phyloP scores from a whole-genome alignment of 352 stramenopile genomes.

The Globisporangium spinosum region DNA sequence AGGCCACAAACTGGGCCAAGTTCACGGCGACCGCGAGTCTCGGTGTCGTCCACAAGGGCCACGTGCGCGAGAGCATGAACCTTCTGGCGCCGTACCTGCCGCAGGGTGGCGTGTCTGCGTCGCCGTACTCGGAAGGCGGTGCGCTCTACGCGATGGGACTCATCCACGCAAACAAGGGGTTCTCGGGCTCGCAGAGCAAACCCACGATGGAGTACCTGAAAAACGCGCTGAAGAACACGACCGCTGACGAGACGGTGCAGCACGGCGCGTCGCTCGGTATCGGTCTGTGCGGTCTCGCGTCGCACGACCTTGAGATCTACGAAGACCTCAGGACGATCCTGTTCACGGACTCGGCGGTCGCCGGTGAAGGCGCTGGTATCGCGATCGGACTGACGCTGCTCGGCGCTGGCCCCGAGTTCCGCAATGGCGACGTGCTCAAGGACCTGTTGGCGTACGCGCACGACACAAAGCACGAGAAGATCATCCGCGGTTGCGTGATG shows the following conservation, averaged over 20 bases:
- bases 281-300: slow-evolving; percentile 94
- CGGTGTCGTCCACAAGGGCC: slow-evolving; percentile 97
- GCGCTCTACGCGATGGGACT: slow-evolving; percentile 97
- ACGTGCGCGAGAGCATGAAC: slow-evolving; percentile 97
- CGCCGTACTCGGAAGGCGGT: slow-evolving; percentile 96
- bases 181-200: slow-evolving; percentile 78
- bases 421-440: slow-evolving; percentile 81
- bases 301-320: slow-evolving; percentile 93
- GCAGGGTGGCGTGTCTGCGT: slow-evolving; percentile 78
- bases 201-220: slow-evolving; percentile 85
- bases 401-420: slow-evolving; percentile 89
- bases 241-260: slow-evolving; percentile 95
- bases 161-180: slow-evolving; percentile 96
- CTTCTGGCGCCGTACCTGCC: slow-evolving; percentile 97
- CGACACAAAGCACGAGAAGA: slow-evolving; percentile 99
- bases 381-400: slow-evolving; percentile 97
- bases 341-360: slow-evolving; percentile 97
- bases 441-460: slow-evolving; percentile 97
- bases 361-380: slow-evolving; percentile 95
- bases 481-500: slow-evolving; percentile 97
- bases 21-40: slow-evolving; percentile 97
- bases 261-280: slow-evolving; percentile 97
- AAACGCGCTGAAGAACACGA: slow-evolving; percentile 79
- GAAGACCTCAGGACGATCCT: slow-evolving; percentile 97
- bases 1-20: slow-evolving; percentile 99